Conservation (phyloP, 2,329 filamentous ascomycete genomes). For the Fusarium tuaranense region DNA sequence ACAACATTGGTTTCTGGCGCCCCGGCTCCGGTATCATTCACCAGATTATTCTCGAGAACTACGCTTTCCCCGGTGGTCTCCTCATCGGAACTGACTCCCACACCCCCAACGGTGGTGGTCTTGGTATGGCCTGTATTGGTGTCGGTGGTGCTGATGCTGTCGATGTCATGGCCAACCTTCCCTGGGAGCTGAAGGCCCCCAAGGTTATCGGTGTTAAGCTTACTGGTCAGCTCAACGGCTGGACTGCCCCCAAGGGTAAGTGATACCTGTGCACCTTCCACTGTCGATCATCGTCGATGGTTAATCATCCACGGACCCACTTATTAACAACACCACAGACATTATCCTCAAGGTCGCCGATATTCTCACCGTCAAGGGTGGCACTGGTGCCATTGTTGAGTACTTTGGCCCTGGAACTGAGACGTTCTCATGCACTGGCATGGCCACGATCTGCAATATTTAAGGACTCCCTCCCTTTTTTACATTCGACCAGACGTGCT, state of each 20-base stretch:
- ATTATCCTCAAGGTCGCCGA: conserved; percentile 98
- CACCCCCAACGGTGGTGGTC: conserved; percentile 96
- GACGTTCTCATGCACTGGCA: conserved; percentile 84
- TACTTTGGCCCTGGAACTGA: conserved; percentile 72
- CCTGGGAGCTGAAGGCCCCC: conserved; percentile 98
- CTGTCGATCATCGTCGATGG: not conserved
- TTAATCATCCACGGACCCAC: not conserved
- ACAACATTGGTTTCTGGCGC: conserved; percentile 99
- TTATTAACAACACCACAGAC: conserved; percentile 63
- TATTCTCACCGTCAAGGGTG: conserved; percentile 97
- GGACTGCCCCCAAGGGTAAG: conserved; percentile 91
- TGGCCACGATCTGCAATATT: conserved; percentile 84
- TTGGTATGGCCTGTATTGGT: conserved; percentile 94
- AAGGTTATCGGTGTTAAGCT: conserved; percentile 97
- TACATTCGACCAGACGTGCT: not conserved
- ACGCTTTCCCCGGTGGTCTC: conserved; percentile 97
- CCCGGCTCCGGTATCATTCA: conserved; percentile 99
- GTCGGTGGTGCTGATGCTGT: conserved; percentile 98
- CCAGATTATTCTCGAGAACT: conserved; percentile 98
- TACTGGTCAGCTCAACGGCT: conserved; percentile 88
- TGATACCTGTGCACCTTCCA: conserved; percentile 28
- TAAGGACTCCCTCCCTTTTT: too few relatives aligned
- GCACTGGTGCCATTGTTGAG: conserved; percentile 90
- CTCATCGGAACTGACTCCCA: conserved; percentile 98
- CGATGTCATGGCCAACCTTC: conserved; percentile 96